These are phyloP conservation scores for Crithidia mellificae DNA, from an alignment of 208 protist species.

Conservation along the genomic window DNA sequence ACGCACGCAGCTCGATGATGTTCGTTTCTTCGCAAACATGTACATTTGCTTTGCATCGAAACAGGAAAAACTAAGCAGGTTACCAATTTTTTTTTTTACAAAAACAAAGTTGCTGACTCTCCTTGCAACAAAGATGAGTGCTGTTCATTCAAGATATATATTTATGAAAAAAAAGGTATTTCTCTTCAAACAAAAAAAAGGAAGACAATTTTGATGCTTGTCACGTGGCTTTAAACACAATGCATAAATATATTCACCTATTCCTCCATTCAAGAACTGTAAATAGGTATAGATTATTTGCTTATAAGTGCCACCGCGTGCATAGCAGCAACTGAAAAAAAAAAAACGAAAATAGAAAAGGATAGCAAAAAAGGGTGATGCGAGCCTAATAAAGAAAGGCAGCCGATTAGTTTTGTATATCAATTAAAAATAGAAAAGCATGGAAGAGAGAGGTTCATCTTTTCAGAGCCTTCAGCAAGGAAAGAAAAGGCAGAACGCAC, in stretches of 20 bases:
- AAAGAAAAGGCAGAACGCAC: conserved; percentile 10
- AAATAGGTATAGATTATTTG: not conserved
- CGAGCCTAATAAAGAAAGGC: too few species aligned
- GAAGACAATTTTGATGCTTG: too few species aligned
- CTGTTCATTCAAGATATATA: not conserved
- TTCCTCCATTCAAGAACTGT: not conserved
- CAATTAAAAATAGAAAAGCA: not conserved
- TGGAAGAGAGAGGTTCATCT: not conserved
- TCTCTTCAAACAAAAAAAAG: too few species aligned
- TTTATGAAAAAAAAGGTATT: not conserved
- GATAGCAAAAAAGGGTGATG: not conserved
- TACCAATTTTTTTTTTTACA: too few species aligned
- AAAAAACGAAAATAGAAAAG: not conserved
- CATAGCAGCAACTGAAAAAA: not conserved
- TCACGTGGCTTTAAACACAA: too few species aligned
- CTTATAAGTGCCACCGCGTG: not conserved
- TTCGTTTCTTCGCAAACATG: too few species aligned
- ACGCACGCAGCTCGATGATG: too few species aligned
- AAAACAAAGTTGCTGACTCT: too few species aligned
- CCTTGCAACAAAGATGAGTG: not conserved
- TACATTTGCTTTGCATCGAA: too few species aligned
- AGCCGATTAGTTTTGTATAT: not conserved
- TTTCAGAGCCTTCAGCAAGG: not conserved
- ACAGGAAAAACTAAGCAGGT: too few species aligned
- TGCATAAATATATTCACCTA: too few species aligned